Conservation (phyloP, 257 asterid genomes). For the Voacanga thouarsii region DNA sequence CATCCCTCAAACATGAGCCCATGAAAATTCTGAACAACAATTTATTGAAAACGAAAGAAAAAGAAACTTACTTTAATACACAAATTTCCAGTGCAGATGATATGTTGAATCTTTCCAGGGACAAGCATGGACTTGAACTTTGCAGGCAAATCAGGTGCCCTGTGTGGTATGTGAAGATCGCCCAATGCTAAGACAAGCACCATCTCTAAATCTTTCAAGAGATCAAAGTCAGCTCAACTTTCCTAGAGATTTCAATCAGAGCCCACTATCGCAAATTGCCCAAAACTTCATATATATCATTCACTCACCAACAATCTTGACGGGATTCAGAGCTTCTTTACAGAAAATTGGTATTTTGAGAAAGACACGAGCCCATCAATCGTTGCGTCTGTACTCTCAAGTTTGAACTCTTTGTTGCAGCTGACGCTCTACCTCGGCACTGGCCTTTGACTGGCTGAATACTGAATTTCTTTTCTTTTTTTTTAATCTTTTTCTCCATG, state of each 20-base stretch:
- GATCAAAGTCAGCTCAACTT: conserved; percentile 9
- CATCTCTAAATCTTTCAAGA: conserved; percentile 39
- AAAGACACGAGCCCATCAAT: background rate
- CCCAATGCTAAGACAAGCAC: conserved; percentile 94
- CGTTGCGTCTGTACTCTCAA: background rate
- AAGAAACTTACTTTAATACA: conserved; percentile 63
- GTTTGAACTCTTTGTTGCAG: background rate
- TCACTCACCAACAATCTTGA: background rate
- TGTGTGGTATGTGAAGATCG: conserved; percentile 91
- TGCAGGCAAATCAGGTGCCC: conserved; percentile 93
- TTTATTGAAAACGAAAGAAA: background rate
- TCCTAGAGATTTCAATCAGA: conserved; percentile 16
- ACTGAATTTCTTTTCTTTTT: background rate
- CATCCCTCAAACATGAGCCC: background rate
- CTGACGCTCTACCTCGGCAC: background rate
- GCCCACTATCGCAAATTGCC: conserved; percentile 17
- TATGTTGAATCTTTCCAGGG: conserved; percentile 95
- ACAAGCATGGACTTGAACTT: conserved; percentile 98
- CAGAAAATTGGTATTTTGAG: background rate
- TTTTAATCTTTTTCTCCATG: background rate
- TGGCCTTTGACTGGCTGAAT: background rate
- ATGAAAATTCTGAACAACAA: background rate
- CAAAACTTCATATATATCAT: background rate
- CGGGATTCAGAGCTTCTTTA: background rate
- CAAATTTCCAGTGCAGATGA: conserved; percentile 85